Conservation (phyloP, 2,329 filamentous ascomycete species). For the Thelonectria blattea region DNA sequence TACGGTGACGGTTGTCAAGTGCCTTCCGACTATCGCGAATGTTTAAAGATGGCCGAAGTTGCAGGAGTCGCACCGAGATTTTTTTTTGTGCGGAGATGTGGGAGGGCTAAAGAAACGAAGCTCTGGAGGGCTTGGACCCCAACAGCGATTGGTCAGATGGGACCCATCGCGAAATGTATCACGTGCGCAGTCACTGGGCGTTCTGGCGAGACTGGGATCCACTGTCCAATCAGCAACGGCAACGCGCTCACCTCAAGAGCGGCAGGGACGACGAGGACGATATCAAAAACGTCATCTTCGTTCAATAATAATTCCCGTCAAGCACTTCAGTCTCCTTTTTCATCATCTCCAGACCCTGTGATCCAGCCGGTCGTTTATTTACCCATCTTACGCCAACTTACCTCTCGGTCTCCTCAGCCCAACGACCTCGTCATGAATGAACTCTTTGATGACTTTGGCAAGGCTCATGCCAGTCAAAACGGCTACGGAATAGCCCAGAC, state of each 20-base stretch:
- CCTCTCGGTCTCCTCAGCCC: background rate
- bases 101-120: constrained; percentile 45
- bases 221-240: constrained; percentile 34
- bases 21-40: constrained; percentile 52
- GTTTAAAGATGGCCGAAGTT: constrained; percentile 49
- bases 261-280: constrained; percentile 13
- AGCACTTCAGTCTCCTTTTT: constrained; percentile 3
- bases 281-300: background rate
- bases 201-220: constrained; percentile 9
- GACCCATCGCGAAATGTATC: constrained; percentile 27
- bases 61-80: constrained; percentile 44
- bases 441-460: constrained; percentile 75
- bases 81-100: constrained; percentile 52
- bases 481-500: constrained; percentile 78
- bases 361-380: background rate
- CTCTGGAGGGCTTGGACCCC: constrained; percentile 47
- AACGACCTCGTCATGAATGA: constrained; percentile 65
- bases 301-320: constrained; percentile 17
- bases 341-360: background rate
- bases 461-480: constrained; percentile 68
- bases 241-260: constrained; percentile 6
- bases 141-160: constrained; percentile 42
- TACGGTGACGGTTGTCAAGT: constrained; percentile 56
- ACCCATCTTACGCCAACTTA: background rate
- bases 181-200: constrained; percentile 31